These are phyloP conservation scores for Sarcodon sp. DNA, from an alignment of 768 basidiomycete genomes.

Conservation along the genomic window DNA sequence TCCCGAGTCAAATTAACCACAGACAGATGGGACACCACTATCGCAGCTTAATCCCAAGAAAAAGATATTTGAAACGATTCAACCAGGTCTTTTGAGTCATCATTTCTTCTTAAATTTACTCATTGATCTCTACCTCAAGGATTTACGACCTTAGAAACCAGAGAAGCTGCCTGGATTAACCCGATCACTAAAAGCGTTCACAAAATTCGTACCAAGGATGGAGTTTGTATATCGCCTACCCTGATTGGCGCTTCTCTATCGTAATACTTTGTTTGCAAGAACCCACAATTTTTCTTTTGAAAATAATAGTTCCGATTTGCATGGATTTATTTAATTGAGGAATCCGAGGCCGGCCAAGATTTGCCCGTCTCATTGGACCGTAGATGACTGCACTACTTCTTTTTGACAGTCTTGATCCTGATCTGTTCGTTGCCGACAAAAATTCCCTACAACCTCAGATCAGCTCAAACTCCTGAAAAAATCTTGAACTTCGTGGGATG, in stretches of 20 bases:
- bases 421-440: slow-evolving; percentile 80
- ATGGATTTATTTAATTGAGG: no score
- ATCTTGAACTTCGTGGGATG: neutral
- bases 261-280: slow-evolving; percentile 20
- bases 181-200: slow-evolving; percentile 68
- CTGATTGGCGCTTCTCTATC: slow-evolving; percentile 89
- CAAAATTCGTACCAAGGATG: slow-evolving; percentile 76
- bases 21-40: slow-evolving; percentile 48
- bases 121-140: slow-evolving; percentile 23
- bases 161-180: slow-evolving; percentile 90
- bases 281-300: no score
- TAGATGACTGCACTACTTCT: no score
- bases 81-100: slow-evolving; percentile 44
- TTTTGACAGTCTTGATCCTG: slow-evolving; percentile 85
- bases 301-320: no score
- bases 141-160: slow-evolving; percentile 80
- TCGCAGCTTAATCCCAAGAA: slow-evolving; percentile 95
- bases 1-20: neutral
- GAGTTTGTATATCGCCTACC: slow-evolving; percentile 68
- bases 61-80: slow-evolving; percentile 96
- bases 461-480: neutral
- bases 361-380: no score
- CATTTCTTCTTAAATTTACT: slow-evolving; percentile 1
- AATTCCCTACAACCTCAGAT: neutral
- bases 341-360: no score